Conservation (phyloP, 164 flowering plant genomes). For the Aristolochia contorta region DNA sequence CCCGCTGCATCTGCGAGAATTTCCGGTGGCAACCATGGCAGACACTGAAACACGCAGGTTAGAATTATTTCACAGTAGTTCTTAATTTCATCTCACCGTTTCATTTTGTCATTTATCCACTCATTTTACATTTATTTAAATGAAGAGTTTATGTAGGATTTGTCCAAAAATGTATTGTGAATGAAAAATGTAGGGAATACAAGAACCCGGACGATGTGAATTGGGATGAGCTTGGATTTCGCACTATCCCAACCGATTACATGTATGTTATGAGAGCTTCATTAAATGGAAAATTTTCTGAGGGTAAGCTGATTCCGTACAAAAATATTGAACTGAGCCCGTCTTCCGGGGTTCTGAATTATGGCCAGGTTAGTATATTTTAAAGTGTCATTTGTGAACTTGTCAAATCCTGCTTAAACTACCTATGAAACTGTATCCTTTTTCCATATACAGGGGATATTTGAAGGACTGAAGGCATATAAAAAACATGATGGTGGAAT, state of each 20-base stretch:
- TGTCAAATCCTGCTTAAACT: neutral
- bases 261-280: constrained; percentile 52
- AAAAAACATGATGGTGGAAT: constrained; percentile 50
- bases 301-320: constrained; percentile 39
- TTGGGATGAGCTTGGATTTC: constrained; percentile 68
- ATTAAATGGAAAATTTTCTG: constrained; percentile 17
- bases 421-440: no score
- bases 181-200: constrained; percentile 7
- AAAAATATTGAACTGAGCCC: constrained; percentile 71
- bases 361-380: constrained; percentile 49
- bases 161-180: neutral
- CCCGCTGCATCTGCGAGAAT: no score
- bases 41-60: no score
- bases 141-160: no score
- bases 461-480: constrained; percentile 84
- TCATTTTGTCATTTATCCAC: no score
- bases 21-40: no score
- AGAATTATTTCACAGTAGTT: no score
- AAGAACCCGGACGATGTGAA: constrained; percentile 42
- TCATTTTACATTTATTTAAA: no score
- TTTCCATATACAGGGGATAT: constrained; percentile 39
- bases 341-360: constrained; percentile 65
- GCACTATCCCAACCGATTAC: constrained; percentile 51
- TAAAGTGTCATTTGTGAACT: neutral
- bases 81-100: no score